Percentiles rank a stretch among this genome's conserved stretches.
Evolutionary conservation across 2,329 filamentous ascomycete genomes (phyloP).

Genomic region (Epicoccum sorghinum): DNA sequence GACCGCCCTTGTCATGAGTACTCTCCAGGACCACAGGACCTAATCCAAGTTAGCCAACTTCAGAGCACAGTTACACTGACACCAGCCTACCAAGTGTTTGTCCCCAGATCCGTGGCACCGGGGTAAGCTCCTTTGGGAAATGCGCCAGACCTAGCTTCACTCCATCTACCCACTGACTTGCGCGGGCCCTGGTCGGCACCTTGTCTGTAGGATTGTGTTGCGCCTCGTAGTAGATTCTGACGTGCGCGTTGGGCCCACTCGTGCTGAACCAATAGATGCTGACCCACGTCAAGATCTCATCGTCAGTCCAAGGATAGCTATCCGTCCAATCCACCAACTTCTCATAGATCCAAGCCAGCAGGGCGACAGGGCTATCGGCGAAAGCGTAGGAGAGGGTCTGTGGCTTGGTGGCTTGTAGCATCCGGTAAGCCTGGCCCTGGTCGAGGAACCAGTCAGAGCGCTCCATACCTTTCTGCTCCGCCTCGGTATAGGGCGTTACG

Average conservation of each 20-base stretch:
- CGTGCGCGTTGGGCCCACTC: conserved; percentile 70
- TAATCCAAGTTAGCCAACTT: conserved; percentile 12
- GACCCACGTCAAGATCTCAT: conserved; percentile 78
- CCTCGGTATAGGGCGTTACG: conserved; percentile 59
- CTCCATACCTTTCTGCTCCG: conserved; percentile 59
- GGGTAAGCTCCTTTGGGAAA: conserved; percentile 64
- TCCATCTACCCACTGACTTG: conserved; percentile 51
- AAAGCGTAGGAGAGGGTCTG: conserved; percentile 74
- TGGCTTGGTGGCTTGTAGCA: conserved; percentile 70
- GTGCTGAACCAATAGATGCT: conserved; percentile 74
- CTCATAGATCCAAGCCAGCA: conserved; percentile 81
- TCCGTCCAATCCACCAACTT: conserved; percentile 81
- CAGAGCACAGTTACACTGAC: not conserved
- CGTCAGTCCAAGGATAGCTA: conserved; percentile 72
- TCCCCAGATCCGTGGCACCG: conserved; percentile 63
- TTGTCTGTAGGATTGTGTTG: conserved; percentile 48
- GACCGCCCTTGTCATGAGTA: conserved; percentile 59
- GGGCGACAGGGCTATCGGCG: conserved; percentile 70
- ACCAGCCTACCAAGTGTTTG: conserved; percentile 58
- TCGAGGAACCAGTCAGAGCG: conserved; percentile 63
- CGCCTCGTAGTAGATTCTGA: conserved; percentile 75
- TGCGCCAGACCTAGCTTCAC: conserved; percentile 61
- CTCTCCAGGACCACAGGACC: conserved; percentile 63
- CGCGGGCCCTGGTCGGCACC: conserved; percentile 40
- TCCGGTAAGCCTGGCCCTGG: conserved; percentile 65